Conservation (phyloP, 257 asterid species). For the Penstemon eatonii region DNA sequence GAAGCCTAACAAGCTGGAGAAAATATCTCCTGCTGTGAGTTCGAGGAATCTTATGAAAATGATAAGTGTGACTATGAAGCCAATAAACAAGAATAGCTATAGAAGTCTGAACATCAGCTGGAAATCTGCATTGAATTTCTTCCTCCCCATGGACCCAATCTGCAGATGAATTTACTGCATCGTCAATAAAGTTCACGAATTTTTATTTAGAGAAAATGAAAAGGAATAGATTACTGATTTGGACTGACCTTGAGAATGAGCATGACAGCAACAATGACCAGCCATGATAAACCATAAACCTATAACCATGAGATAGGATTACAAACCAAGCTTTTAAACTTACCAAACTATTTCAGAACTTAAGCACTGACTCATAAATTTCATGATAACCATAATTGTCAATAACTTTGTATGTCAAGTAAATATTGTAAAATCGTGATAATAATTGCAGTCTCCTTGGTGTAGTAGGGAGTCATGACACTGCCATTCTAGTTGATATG, state of each 20-base stretch:
- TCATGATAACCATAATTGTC: background rate
- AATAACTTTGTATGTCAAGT: background rate
- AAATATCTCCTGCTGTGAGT: conserved; percentile 72
- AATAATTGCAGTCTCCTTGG: conserved; percentile 70
- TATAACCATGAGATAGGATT: too few relatives aligned
- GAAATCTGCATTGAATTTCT: conserved; percentile 85
- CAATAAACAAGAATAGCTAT: conserved; percentile 66
- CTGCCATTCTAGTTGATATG: conserved; percentile 50
- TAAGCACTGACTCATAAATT: too few relatives aligned
- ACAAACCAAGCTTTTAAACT: too few relatives aligned
- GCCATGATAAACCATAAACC: too few relatives aligned
- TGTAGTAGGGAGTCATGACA: conserved; percentile 93
- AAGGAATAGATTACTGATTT: too few relatives aligned
- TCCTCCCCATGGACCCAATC: conserved; percentile 89
- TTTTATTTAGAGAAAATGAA: background rate
- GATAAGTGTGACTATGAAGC: conserved; percentile 49
- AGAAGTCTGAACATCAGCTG: conserved; percentile 91
- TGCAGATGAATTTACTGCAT: conserved; percentile 33
- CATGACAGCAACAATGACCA: too few relatives aligned
- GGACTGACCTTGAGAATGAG: too few relatives aligned
- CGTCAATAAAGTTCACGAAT: conserved; percentile 17
- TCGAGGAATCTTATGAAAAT: conserved; percentile 58
- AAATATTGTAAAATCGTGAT: too few relatives aligned
- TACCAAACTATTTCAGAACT: too few relatives aligned
- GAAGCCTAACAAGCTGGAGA: conserved; percentile 78